Evolutionary conservation across 805 yeast genomes (phyloP).

Genomic region (Kregervanrija pseudodelftensis): DNA sequence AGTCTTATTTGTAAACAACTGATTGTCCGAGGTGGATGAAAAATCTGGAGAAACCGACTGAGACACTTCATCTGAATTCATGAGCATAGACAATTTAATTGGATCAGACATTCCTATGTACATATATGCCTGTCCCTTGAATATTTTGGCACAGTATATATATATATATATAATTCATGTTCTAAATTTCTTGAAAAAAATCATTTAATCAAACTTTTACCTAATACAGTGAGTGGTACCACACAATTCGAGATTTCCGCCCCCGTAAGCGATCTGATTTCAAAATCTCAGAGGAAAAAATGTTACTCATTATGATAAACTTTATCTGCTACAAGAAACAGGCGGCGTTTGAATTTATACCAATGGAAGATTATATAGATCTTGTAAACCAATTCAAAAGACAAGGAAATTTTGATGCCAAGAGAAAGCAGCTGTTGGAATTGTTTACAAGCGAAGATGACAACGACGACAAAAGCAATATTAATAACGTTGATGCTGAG

Average conservation of each 20-base stretch:
- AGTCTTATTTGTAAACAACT: neutral
- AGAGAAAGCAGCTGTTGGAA: slow-evolving; percentile 35
- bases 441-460: slow-evolving; percentile 26
- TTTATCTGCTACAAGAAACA: too few species aligned
- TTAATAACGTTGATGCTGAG: slow-evolving; percentile 29
- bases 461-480: slow-evolving; percentile 21
- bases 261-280: too few species aligned
- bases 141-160: too few species aligned
- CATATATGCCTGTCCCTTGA: too few species aligned
- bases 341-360: too few species aligned
- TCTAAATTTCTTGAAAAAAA: too few species aligned
- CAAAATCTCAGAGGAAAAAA: too few species aligned
- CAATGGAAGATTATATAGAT: slow-evolving; percentile 25
- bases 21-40: neutral
- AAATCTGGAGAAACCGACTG: too few species aligned
- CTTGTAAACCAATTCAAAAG: slow-evolving; percentile 38
- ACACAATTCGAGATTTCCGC: too few species aligned
- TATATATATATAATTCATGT: too few species aligned
- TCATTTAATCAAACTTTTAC: neutral
- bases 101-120: slow-evolving; percentile 5
- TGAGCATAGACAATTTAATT: slow-evolving; percentile 9
- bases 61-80: slow-evolving; percentile 6
- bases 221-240: too few species aligned
- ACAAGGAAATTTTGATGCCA: slow-evolving; percentile 42
- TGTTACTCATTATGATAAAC: too few species aligned